A percentile compares a stretch with the other conserved stretches of the same genome.
Evolutionary conservation across 2,329 filamentous ascomycete genomes (phyloP).

Genomic region (Sarocladiaceae sp.): DNA sequence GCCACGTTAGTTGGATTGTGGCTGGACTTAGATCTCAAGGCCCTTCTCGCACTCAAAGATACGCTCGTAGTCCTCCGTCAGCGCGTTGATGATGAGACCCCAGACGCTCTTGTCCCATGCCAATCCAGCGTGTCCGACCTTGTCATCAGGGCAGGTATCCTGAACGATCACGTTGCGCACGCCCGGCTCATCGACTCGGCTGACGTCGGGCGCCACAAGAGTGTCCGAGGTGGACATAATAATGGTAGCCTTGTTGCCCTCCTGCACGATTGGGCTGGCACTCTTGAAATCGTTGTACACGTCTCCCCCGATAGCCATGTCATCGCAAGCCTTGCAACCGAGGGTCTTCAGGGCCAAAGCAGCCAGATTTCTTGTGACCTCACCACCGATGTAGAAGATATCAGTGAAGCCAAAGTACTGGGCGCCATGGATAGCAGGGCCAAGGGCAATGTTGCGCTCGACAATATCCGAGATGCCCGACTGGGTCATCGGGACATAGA

Average conservation of each 20-base stretch:
- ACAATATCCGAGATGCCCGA: constrained; percentile 8
- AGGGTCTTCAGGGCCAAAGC: constrained; percentile 10
- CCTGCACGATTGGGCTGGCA: constrained; percentile 11
- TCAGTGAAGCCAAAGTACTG: constrained; percentile 12
- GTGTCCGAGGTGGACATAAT: constrained; percentile 13
- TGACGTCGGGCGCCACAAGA: constrained; percentile 13
- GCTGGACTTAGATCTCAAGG: too few species aligned
- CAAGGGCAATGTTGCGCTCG: constrained; percentile 9
- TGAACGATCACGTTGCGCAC: constrained; percentile 15
- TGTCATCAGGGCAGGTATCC: constrained; percentile 14
- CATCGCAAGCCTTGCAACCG: constrained; percentile 15
- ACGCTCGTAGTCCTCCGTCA: constrained; percentile 11
- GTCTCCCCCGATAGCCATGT: constrained; percentile 12
- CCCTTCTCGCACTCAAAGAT: constrained; percentile 10
- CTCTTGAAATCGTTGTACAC: constrained; percentile 13
- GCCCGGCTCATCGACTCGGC: constrained; percentile 12
- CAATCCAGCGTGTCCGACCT: constrained; percentile 14
- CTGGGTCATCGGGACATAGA: constrained; percentile 11
- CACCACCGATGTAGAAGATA: constrained; percentile 12
- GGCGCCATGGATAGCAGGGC: constrained; percentile 10
- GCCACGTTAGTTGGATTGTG: too few species aligned
- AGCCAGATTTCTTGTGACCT: constrained; percentile 10
- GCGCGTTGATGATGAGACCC: constrained; percentile 14
- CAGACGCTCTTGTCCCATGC: constrained; percentile 14
- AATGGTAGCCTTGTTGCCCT: constrained; percentile 14